These are phyloP conservation scores for Ophiocordyceps camponoti-rufipedis DNA, from an alignment of 2,329 filamentous ascomycete genomes.

Conservation along the genomic window DNA sequence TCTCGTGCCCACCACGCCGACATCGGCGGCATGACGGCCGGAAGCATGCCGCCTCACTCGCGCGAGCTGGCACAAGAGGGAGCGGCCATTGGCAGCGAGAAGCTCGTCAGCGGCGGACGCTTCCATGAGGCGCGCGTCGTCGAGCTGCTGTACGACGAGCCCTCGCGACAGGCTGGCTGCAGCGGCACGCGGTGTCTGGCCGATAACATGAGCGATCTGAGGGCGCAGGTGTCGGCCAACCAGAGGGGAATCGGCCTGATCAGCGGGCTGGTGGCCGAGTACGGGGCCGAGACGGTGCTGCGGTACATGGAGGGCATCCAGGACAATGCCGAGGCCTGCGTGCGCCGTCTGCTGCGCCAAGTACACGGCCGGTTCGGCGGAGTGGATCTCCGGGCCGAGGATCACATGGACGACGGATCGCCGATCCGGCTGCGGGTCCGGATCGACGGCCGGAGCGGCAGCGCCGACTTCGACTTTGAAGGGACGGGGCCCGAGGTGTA, in stretches of 20 bases:
- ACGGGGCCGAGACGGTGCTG: constrained; percentile 52
- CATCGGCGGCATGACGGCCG: constrained; percentile 62
- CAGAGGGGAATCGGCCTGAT: constrained; percentile 69
- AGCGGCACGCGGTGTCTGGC: constrained; percentile 60
- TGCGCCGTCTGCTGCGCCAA: constrained; percentile 30
- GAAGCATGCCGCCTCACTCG: constrained; percentile 66
- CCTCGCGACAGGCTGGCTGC: constrained; percentile 57
- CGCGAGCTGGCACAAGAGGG: constrained; percentile 47
- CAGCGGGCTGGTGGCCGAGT: constrained; percentile 51
- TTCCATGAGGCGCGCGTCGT: constrained; percentile 66
- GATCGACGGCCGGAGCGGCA: constrained; percentile 57
- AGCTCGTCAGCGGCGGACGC: constrained; percentile 57
- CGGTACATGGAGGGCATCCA: constrained; percentile 30
- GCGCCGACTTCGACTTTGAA: constrained; percentile 44
- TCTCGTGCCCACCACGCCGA: constrained; percentile 33
- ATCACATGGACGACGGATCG: constrained; percentile 72
- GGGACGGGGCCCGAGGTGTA: constrained; percentile 14
- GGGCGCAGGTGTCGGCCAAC: constrained; percentile 75
- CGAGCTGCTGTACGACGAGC: constrained; percentile 53
- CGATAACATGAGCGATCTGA: constrained; percentile 74
- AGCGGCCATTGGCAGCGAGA: constrained; percentile 43
- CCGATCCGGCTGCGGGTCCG: constrained; percentile 58
- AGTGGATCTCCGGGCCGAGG: constrained; percentile 13
- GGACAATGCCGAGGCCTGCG: constrained; percentile 34
- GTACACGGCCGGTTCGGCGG: constrained; percentile 4